These are phyloP conservation scores for Xerophyta viscosa DNA, from an alignment of 106 monocot species.

Conservation along the genomic window DNA sequence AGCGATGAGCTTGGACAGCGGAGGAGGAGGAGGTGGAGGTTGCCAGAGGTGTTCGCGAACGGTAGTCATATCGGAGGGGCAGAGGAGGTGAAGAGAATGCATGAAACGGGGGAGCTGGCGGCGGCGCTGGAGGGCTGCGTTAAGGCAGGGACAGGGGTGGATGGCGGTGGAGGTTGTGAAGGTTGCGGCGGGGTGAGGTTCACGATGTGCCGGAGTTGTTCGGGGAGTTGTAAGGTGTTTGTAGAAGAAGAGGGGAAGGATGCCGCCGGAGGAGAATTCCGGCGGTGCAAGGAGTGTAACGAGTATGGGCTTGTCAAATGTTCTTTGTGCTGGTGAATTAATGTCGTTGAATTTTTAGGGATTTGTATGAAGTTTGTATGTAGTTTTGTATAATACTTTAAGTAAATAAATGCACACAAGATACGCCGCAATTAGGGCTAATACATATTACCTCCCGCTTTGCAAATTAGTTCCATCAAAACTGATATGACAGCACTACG, in stretches of 20 bases:
- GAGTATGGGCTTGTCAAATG: conserved; percentile 64
- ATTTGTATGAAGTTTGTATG: too few relatives aligned
- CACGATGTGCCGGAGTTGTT: conserved; percentile 42
- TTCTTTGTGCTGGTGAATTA: conserved; percentile 35
- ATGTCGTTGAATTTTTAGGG: too few relatives aligned
- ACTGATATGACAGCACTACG: too few relatives aligned
- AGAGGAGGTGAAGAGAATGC: conserved; percentile 40
- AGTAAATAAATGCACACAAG: too few relatives aligned
- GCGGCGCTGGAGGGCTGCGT: conserved; percentile 28
- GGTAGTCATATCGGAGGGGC: conserved; percentile 27
- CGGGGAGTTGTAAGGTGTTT: conserved; percentile 60
- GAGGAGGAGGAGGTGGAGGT: background rate
- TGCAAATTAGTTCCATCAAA: too few relatives aligned
- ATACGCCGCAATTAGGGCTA: too few relatives aligned
- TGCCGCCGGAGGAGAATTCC: too few relatives aligned
- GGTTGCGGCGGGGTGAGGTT: conserved; percentile 51
- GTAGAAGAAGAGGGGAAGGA: conserved; percentile 14
- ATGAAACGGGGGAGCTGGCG: conserved; percentile 36
- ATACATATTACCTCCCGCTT: too few relatives aligned
- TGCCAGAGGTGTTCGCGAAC: conserved; percentile 29
- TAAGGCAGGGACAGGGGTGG: background rate
- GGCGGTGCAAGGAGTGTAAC: conserved; percentile 43
- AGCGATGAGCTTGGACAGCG: too few relatives aligned
- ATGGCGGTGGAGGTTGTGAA: conserved; percentile 20
- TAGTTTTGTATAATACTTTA: too few relatives aligned